A percentile compares a stretch with the other conserved stretches of the same genome.
Conservation (phyloP, 345 rosid species). For the Populus simonii region DNA sequence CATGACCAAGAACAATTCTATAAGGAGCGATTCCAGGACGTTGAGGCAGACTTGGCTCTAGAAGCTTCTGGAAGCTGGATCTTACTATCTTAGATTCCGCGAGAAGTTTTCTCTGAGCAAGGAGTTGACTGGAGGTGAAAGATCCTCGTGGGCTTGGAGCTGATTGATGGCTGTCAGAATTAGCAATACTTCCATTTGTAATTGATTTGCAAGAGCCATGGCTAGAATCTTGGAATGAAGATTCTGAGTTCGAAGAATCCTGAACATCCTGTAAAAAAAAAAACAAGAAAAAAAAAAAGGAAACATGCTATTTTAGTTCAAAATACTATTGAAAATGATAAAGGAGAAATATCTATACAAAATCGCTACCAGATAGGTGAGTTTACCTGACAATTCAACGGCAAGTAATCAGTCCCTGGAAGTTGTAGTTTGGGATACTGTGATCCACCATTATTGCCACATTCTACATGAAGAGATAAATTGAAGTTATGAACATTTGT, state of each 20-base stretch:
- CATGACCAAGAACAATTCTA: slow-evolving; percentile 87
- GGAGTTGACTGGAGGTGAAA: slow-evolving; percentile 47
- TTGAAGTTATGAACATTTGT: slow-evolving; percentile 6
- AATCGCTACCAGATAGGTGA: background rate
- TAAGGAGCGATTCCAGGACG: slow-evolving; percentile 88
- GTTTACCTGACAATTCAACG: slow-evolving; percentile 56
- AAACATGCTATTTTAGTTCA: background rate
- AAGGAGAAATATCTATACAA: background rate
- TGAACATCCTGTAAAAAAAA: slow-evolving; percentile 31
- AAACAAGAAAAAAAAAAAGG: background rate
- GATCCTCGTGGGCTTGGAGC: slow-evolving; percentile 43
- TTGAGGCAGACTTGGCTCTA: slow-evolving; percentile 83
- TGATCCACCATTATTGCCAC: slow-evolving; percentile 55
- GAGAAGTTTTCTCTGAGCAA: slow-evolving; percentile 69
- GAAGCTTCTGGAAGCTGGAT: slow-evolving; percentile 89
- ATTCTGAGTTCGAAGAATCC: slow-evolving; percentile 31
- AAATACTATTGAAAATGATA: background rate
- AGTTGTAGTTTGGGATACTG: slow-evolving; percentile 71
- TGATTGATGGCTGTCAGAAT: slow-evolving; percentile 36
- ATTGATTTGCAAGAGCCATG: slow-evolving; percentile 23
- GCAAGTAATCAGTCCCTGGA: slow-evolving; percentile 60
- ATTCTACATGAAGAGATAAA: slow-evolving; percentile 40
- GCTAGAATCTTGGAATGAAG: slow-evolving; percentile 28
- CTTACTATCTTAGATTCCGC: slow-evolving; percentile 79
- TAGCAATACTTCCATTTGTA: slow-evolving; percentile 42